phyloP scores from a whole-genome alignment of 768 basidiomycete genomes.

The Mycena chlorophos region DNA sequence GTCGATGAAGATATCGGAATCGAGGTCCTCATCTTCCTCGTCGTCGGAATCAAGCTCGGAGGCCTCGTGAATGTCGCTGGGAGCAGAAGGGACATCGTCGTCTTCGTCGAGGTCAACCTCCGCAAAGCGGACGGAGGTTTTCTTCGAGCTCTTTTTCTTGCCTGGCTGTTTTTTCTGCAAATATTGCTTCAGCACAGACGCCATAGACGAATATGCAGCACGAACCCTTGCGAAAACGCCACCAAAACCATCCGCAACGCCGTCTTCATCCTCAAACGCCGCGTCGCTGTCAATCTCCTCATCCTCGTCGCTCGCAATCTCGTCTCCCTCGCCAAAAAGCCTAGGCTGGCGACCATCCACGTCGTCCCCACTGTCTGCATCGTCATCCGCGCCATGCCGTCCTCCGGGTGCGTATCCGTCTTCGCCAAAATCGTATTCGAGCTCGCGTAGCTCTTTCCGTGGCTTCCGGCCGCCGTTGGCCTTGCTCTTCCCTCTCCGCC shows the following conservation, averaged over 20 bases:
- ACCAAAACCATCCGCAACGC: conserved; percentile 76
- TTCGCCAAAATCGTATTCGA: conserved; percentile 21
- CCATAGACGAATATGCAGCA: conserved; percentile 2
- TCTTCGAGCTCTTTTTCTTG: conserved; percentile 30
- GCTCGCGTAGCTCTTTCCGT: conserved; percentile 11
- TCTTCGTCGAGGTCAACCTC: conserved; percentile 73
- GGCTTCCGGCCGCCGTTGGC: conserved; percentile 13
- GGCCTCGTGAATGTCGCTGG: conserved; percentile 33
- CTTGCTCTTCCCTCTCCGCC: conserved; percentile 13
- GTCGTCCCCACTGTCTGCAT: neutral
- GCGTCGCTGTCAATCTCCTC: conserved; percentile 85
- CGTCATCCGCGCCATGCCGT: conserved; percentile 8
- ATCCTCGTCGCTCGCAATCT: conserved; percentile 70
- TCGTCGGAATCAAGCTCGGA: conserved; percentile 40
- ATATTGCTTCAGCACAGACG: conserved; percentile 8
- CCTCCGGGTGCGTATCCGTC: conserved; percentile 11
- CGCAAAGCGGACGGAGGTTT: conserved; percentile 40
- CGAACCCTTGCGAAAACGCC: conserved; percentile 57
- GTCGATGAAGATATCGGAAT: conserved; percentile 60
- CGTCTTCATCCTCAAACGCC: conserved; percentile 68
- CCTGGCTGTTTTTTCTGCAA: conserved; percentile 25
- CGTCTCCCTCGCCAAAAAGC: conserved; percentile 55
- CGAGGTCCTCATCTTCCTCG: conserved; percentile 47
- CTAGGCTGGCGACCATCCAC: conserved; percentile 31
- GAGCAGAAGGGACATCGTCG: conserved; percentile 33